Conservation (phyloP, 495 filamentous ascomycete species). For the Astrothelium macrocarpum region DNA sequence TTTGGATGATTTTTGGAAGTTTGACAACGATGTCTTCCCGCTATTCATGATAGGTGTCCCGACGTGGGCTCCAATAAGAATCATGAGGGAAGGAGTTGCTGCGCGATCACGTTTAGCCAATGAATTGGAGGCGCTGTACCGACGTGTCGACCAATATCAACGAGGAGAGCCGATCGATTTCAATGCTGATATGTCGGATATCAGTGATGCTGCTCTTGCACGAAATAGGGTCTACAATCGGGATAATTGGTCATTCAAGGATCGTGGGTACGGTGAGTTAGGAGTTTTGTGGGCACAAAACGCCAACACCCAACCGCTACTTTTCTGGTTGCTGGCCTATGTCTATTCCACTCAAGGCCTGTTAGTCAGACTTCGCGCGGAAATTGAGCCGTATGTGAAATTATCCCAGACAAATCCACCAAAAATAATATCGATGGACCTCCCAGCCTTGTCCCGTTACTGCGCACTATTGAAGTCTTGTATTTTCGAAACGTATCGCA, state of each 20-base stretch:
- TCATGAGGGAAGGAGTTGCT: conserved; percentile 14
- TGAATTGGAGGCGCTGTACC: neutral
- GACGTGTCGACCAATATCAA: neutral
- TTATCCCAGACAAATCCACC: neutral
- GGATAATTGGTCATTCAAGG: neutral
- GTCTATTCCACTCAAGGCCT: neutral
- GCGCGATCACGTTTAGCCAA: conserved; percentile 10
- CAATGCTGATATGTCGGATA: neutral
- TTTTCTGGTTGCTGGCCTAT: neutral
- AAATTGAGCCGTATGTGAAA: neutral
- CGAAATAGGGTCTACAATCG: conserved; percentile 13
- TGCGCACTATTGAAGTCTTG: neutral
- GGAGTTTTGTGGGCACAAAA: conserved; percentile 8
- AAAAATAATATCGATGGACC: neutral
- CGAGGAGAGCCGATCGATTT: neutral
- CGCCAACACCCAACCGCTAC: conserved; percentile 9
- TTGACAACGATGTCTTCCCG: conserved; percentile 18
- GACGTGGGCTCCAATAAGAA: conserved; percentile 14
- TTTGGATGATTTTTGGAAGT: conserved; percentile 15
- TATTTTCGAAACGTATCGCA: neutral
- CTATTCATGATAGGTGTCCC: conserved; percentile 18
- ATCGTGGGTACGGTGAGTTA: neutral
- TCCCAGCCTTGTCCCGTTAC: neutral
- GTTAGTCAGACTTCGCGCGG: neutral
- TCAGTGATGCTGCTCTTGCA: conserved; percentile 1